Evolutionary conservation across 1,139 yeast genomes (phyloP), one percentile per base, ranked within the genome.

Genomic region (Starmera stellimalicola): DNA sequence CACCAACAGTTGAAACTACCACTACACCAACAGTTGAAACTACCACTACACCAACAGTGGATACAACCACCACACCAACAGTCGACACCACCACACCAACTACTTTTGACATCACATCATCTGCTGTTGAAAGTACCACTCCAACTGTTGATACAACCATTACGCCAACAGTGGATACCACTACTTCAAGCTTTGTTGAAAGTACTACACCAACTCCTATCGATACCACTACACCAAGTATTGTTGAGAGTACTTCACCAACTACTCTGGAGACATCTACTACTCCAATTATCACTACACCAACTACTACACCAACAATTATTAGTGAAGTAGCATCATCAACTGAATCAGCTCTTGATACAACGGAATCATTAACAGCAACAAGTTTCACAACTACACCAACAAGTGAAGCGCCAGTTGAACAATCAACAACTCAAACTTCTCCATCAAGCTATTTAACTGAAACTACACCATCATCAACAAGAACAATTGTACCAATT

Each of bases 241-340:
- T 31, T 23, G 30, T 40, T 36, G 40, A 32, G 16, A 19, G 9
- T 8, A 16, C 25, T 9, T 40, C 47, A 14, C 33, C 44, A 12
- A 41, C 56, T 12, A 44, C 52, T 10, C 41, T 52, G 6, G 41
- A 44, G 15, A 37, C 45, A 24, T 51, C 56, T 12, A 52, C 26
- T 7, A 45, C 51, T 35, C 56, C 53, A 33, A 45, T 45, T 24
- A 41, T 12, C 16, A 20, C 29, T 16, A 18, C 27, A 7, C 16
- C 33, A 7, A 26, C 39, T 19, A 20, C 39, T 15, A 8, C 27
- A 25, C 14, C 29, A 15, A 27, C 26, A 18, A 19, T 14, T 18
- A 11, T 5, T 11, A 14, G 5, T 29, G 31, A 14, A 6, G 7
- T 18, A 4, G 30, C 31, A 20, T 10, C 10, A 20, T 20, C 24